Evolutionary conservation across 805 yeast genomes (phyloP).

Genomic region (Starmerella tilneyi): DNA sequence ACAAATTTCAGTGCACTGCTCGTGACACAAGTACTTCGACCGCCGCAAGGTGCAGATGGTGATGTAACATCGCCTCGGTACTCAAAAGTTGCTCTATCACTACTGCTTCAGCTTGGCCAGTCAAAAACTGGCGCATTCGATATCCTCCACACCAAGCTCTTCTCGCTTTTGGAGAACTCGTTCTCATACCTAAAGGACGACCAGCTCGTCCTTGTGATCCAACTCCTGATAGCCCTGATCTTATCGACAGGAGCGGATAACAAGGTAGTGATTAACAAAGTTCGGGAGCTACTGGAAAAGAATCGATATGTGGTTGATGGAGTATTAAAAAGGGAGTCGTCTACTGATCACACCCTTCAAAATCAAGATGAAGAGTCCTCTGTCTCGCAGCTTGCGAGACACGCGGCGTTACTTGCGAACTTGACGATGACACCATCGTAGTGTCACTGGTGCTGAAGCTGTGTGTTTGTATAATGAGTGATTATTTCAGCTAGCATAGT

Average conservation of each 20-base stretch:
- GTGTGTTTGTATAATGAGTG: neutral
- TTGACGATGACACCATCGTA: neutral
- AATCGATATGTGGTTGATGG: slow-evolving; percentile 31
- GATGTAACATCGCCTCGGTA: slow-evolving; percentile 39
- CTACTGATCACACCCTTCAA: slow-evolving; percentile 2
- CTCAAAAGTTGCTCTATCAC: slow-evolving; percentile 50
- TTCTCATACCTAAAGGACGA: slow-evolving; percentile 52
- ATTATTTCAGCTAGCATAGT: too few species aligned
- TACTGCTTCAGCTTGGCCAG: slow-evolving; percentile 65
- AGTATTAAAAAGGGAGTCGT: slow-evolving; percentile 10
- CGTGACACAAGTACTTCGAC: neutral
- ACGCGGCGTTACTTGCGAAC: neutral
- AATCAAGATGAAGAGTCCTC: slow-evolving; percentile 1
- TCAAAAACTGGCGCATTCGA: slow-evolving; percentile 68
- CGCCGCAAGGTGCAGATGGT: neutral
- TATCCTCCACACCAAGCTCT: slow-evolving; percentile 61
- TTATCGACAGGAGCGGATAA: slow-evolving; percentile 73
- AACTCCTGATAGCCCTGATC: slow-evolving; percentile 53
- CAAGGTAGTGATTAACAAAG: slow-evolving; percentile 45
- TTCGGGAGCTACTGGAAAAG: slow-evolving; percentile 41
- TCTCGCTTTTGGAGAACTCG: slow-evolving; percentile 48
- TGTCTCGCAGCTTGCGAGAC: slow-evolving; percentile 6
- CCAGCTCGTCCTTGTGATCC: slow-evolving; percentile 62
- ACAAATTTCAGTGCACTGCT: slow-evolving; percentile 40
- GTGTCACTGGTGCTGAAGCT: neutral